Percentiles rank a stretch among this genome's conserved stretches.
Evolutionary conservation across 345 rosid genomes (phyloP).

Genomic region (Dovyalis caffra): DNA sequence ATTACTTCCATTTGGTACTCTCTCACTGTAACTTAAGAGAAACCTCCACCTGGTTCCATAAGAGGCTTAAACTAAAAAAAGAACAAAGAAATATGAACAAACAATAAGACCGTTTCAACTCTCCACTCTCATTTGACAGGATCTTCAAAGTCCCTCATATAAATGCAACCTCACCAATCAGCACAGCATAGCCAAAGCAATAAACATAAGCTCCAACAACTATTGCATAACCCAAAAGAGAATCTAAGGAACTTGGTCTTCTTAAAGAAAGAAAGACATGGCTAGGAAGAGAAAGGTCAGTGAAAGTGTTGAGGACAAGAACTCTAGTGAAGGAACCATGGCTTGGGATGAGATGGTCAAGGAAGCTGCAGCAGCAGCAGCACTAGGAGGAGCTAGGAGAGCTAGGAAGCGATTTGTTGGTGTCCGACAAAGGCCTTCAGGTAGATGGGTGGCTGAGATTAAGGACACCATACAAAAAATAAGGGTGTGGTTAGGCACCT

Average conservation of each 20-base stretch:
- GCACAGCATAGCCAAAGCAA: conserved; percentile 2
- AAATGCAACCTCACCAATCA: conserved; percentile 12
- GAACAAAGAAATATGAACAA: conserved; percentile 37
- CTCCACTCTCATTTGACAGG: conserved; percentile 25
- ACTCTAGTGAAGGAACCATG: conserved; percentile 26
- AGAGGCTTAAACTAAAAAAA: conserved; percentile 14
- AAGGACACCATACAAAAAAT: conserved; percentile 60
- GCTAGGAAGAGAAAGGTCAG: conserved; percentile 48
- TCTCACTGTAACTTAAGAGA: background rate
- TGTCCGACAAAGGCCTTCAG: conserved; percentile 54
- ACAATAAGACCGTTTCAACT: conserved; percentile 35
- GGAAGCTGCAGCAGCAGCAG: conserved; percentile 41
- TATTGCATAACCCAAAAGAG: background rate
- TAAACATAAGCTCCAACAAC: background rate
- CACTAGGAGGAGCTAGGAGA: conserved; percentile 36
- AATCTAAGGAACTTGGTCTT: background rate
- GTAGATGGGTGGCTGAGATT: conserved; percentile 63
- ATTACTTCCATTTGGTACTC: conserved; percentile 17
- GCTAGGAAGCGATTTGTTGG: conserved; percentile 53
- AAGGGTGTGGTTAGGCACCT: conserved; percentile 56
- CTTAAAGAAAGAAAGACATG: conserved; percentile 24
- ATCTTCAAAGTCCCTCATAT: conserved; percentile 30
- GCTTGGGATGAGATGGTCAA: conserved; percentile 52
- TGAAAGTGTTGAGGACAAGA: conserved; percentile 29
- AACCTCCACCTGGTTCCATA: conserved; percentile 29